phyloP scores from a whole-genome alignment of 2,329 filamentous ascomycete genomes.

The Metarhizium brunneum region DNA sequence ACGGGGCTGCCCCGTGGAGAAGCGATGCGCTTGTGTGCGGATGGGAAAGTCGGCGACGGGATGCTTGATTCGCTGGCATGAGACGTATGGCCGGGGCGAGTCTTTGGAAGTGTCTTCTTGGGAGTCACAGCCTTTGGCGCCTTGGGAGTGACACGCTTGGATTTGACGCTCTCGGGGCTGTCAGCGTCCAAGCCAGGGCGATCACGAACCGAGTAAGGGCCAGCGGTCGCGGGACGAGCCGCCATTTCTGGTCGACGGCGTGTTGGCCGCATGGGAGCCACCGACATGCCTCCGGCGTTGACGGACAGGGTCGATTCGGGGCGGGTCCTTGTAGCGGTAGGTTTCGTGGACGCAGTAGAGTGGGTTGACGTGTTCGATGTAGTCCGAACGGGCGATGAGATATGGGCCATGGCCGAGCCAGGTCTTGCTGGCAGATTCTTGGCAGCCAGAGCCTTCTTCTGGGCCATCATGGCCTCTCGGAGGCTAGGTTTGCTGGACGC shows the following conservation, averaged over 20 bases:
- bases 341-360: constrained; percentile 18
- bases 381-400: constrained; percentile 39
- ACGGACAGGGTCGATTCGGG: constrained; percentile 34
- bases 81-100: constrained; percentile 36
- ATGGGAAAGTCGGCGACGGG: constrained; percentile 31
- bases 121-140: constrained; percentile 40
- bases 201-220: constrained; percentile 54
- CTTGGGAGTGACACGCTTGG: constrained; percentile 40
- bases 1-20: constrained; percentile 34
- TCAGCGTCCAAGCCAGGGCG: constrained; percentile 26
- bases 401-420: constrained; percentile 54
- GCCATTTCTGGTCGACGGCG: constrained; percentile 49
- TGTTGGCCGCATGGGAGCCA: constrained; percentile 52
- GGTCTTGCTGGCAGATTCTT: constrained; percentile 45
- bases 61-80: constrained; percentile 43
- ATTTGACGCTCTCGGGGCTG: constrained; percentile 38
- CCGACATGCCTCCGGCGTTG: constrained; percentile 50
- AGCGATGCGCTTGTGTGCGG: constrained; percentile 21
- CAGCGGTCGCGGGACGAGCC: constrained; percentile 53
- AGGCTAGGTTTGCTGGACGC: constrained; percentile 54
- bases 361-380: constrained; percentile 27
- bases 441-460: constrained; percentile 54
- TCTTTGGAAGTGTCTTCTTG: constrained; percentile 36
- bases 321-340: constrained; percentile 29
- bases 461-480: constrained; percentile 75